These are phyloP conservation scores for Monoraphidium neglectum DNA, from an alignment of 139 green algal species.

Conservation along the genomic window DNA sequence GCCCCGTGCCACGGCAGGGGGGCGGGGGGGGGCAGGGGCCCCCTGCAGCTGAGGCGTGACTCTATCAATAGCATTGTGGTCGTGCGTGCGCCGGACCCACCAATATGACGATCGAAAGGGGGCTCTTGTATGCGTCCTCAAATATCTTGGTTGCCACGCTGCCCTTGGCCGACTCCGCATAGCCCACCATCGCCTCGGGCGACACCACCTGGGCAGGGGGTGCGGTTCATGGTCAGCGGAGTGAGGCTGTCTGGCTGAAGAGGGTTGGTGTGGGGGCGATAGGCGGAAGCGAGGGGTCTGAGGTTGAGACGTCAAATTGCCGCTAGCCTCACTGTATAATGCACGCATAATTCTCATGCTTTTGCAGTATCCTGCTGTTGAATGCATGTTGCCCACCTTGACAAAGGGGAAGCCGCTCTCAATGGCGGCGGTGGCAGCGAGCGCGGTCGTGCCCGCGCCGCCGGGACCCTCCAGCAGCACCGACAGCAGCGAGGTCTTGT, in stretches of 20 bases:
- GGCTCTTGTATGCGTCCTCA: slow-evolving; percentile 95
- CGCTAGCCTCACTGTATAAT: too few relatives aligned
- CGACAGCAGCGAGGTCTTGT: slow-evolving; percentile 88
- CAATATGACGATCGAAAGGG: slow-evolving; percentile 87
- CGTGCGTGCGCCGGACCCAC: slow-evolving; percentile 1
- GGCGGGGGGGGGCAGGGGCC: too few relatives aligned
- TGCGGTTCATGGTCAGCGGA: too few relatives aligned
- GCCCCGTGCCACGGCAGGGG: too few relatives aligned
- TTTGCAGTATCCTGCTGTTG: not conserved
- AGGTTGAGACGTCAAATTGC: too few relatives aligned
- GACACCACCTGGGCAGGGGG: slow-evolving; percentile 71
- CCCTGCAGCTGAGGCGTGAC: too few relatives aligned
- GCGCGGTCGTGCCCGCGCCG: slow-evolving; percentile 93
- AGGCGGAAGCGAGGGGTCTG: too few relatives aligned
- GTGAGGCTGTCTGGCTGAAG: too few relatives aligned
- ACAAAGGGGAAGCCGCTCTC: slow-evolving; percentile 92
- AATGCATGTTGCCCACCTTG: slow-evolving; percentile 59
- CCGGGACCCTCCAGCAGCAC: slow-evolving; percentile 85
- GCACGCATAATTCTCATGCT: too few relatives aligned
- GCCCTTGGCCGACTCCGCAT: slow-evolving; percentile 76
- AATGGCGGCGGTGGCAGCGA: slow-evolving; percentile 88
- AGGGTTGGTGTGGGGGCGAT: too few relatives aligned
- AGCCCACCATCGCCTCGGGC: slow-evolving; percentile 90
- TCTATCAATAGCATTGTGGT: too few relatives aligned
- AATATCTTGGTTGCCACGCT: slow-evolving; percentile 85